Conservation (phyloP, 1,284 basidiomycete species). For the Tilletia setariae region DNA sequence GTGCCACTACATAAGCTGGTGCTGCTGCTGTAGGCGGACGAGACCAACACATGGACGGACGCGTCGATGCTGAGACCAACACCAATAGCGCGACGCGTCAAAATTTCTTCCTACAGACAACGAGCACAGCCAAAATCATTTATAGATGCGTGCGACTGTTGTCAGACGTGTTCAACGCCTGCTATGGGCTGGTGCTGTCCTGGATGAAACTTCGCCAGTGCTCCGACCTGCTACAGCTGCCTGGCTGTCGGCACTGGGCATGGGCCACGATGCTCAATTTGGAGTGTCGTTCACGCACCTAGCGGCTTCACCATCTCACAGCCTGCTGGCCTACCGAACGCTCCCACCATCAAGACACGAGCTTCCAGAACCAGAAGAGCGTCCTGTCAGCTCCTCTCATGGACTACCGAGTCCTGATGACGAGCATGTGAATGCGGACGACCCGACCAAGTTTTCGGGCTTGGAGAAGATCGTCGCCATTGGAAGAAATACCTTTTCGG, state of each 20-base stretch:
- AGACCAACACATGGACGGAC: too few species aligned
- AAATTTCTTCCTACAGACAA: not conserved
- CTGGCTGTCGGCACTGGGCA: slow-evolving; percentile 17
- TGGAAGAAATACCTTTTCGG: slow-evolving; percentile 14
- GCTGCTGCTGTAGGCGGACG: too few species aligned
- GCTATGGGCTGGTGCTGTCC: slow-evolving; percentile 17
- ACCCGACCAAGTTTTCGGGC: not conserved
- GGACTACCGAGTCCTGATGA: not conserved
- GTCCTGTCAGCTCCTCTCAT: not conserved
- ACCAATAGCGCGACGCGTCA: not conserved
- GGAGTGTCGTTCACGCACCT: slow-evolving; percentile 15
- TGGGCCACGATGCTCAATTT: slow-evolving; percentile 15
- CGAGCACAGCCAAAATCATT: not conserved
- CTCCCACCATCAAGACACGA: not conserved
- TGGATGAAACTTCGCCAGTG: slow-evolving; percentile 8
- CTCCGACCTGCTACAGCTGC: slow-evolving; percentile 7
- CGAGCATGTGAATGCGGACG: not conserved
- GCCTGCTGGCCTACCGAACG: slow-evolving; percentile 16
- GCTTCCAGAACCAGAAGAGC: not conserved
- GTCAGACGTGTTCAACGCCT: slow-evolving; percentile 1
- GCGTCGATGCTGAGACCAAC: too few species aligned
- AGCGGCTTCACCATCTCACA: slow-evolving; percentile 17
- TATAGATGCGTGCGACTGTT: not conserved
- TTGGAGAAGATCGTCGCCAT: slow-evolving; percentile 18
- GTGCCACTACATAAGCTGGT: too few species aligned